Base-by-base conservation (phyloP, 306 rosid genomes). In the Pueraria montana region DNA sequence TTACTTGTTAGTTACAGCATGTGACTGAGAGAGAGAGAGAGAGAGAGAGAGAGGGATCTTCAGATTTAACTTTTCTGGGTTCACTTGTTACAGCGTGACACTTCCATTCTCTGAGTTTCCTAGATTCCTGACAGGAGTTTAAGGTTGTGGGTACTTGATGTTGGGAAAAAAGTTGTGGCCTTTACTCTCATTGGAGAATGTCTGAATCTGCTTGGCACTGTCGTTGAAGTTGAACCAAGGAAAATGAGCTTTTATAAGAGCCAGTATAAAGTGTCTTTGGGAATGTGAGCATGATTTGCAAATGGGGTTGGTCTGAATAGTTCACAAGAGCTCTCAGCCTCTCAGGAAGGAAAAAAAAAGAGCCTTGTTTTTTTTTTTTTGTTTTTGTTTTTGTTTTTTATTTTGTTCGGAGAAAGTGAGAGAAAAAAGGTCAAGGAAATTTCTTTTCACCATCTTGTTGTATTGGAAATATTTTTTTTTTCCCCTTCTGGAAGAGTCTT, bases 271-370 rank as follows among this genome's bases (percentile, higher is more conserved):
- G 13, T 42, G 4, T 53, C 6, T 75, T 6, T 1, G 45, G 48
- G 23, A 72, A 82, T 74, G 81, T 77, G 86, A 79, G 76, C 71
- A 62, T 61, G 86, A 85, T 79, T 79, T 62, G 78, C 32, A 87
- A 70, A 83, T 75, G 65, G 71, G 78, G 55, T 85, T 70, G 55
- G 66, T 59, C 49, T 59, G 50, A 82, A 61, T 10, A 59, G 62
- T 85, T 40, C 27, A 78, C 26, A 53, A 68, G 55, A 68, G 56
- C 21, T 84, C 56, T 65, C 65, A 66, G 40, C 46, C 21, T 84
- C 56, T 65, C 65, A 74, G 40, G 42, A 80, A 79, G 72, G 77
- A 66, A 46, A 73, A 74, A 34, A 13, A 18, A 46, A 34, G 13
- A 32, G 9, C 4, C 59, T 74, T 52, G 8, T 58, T 14, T 24